These are phyloP conservation scores for Drechslerella coelobrocha DNA, from an alignment of 2,329 filamentous ascomycete species.

Conservation along the genomic window DNA sequence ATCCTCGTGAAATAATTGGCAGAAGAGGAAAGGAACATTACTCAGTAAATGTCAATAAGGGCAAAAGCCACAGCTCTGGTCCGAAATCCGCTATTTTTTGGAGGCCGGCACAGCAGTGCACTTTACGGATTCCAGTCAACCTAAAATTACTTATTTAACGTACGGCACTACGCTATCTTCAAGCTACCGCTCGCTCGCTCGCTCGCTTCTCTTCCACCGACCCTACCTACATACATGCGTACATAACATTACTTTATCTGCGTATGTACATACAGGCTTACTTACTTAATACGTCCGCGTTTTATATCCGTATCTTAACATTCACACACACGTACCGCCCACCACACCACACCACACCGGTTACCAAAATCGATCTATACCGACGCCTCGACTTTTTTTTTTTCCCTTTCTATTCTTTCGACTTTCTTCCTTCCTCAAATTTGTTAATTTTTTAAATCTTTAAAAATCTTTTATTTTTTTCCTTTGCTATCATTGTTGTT, in stretches of 20 bases:
- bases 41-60: conserved; percentile 33
- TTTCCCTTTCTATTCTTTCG: background rate
- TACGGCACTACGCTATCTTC: conserved; percentile 26
- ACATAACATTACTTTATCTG: background rate
- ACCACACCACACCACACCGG: too few species aligned
- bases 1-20: conserved; percentile 1
- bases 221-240: background rate
- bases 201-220: conserved; percentile 48
- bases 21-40: conserved; percentile 9
- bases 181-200: conserved; percentile 40
- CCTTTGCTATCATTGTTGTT: too few species aligned
- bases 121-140: conserved; percentile 23
- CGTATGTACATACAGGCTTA: background rate
- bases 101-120: conserved; percentile 39
- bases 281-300: too few species aligned
- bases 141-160: conserved; percentile 47
- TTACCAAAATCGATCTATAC: too few species aligned
- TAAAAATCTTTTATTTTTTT: too few species aligned
- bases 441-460: too few species aligned
- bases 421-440: background rate
- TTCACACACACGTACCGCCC: background rate
- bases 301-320: background rate
- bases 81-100: conserved; percentile 47
- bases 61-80: conserved; percentile 27
- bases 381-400: too few species aligned